Conservation (phyloP, 805 yeast genomes). For the Candida palmyrensis region DNA sequence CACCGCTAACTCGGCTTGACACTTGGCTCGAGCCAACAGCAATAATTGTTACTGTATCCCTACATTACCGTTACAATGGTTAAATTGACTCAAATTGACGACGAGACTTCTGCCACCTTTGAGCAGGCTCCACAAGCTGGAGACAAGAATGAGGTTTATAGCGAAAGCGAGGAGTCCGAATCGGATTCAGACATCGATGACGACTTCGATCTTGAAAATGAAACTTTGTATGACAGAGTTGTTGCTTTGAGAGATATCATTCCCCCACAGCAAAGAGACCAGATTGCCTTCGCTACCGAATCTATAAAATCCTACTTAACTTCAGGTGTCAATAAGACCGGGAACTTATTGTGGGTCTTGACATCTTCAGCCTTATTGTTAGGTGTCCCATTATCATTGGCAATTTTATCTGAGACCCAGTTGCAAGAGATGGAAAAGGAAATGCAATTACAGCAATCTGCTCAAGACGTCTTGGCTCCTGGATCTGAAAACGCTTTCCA, state of each 20-base stretch:
- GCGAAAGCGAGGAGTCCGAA: constrained; percentile 28
- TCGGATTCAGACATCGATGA: constrained; percentile 60
- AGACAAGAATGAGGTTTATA: constrained; percentile 25
- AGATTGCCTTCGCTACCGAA: constrained; percentile 30
- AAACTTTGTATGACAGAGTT: constrained; percentile 81
- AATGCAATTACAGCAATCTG: constrained; percentile 73
- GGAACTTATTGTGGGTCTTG: constrained; percentile 77
- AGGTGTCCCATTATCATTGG: constrained; percentile 89
- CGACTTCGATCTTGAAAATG: constrained; percentile 73
- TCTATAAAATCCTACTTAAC: constrained; percentile 25
- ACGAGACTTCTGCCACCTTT: constrained; percentile 39
- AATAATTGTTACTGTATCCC: neutral
- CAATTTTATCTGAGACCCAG: constrained; percentile 90
- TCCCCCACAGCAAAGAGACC: constrained; percentile 77
- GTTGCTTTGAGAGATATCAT: constrained; percentile 88
- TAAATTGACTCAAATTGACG: constrained; percentile 68
- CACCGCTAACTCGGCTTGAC: no score
- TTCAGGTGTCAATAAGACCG: constrained; percentile 53
- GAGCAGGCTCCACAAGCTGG: constrained; percentile 24
- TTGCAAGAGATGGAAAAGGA: constrained; percentile 91
- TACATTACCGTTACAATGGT: constrained; percentile 45
- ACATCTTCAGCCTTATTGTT: constrained; percentile 79
- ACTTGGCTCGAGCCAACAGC: no score
- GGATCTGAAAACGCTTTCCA: constrained; percentile 48
- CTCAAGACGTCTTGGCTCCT: constrained; percentile 68